Percentiles rank a stretch among this genome's conserved stretches.
Conservation (phyloP, 495 filamentous ascomycete species). For the Pseudomonodictys pantanalensis region DNA sequence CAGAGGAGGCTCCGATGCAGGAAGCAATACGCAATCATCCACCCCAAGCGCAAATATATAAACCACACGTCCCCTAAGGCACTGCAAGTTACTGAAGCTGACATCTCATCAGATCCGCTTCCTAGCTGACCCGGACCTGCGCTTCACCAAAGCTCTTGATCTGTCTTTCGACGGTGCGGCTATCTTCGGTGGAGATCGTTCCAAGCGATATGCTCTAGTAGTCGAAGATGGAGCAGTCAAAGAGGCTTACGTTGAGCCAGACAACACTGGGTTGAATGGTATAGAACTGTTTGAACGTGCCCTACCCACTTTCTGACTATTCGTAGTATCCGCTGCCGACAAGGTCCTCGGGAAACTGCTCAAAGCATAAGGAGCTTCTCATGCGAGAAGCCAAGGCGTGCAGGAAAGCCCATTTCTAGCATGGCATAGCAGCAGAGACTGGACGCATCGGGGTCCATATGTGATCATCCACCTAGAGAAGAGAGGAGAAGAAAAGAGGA, state of each 20-base stretch:
- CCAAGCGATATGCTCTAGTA: conserved; percentile 81
- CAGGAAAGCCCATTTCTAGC: too few relatives aligned
- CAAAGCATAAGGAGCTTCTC: background rate
- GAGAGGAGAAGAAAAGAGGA: too few relatives aligned
- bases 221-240: conserved; percentile 45
- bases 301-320: background rate
- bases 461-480: too few relatives aligned
- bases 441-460: too few relatives aligned
- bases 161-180: conserved; percentile 75
- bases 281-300: conserved; percentile 1
- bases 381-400: too few relatives aligned
- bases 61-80: too few relatives aligned
- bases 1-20: too few relatives aligned
- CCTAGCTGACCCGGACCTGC: conserved; percentile 79
- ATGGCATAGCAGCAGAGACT: too few relatives aligned
- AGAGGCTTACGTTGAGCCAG: conserved; percentile 67
- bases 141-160: conserved; percentile 82
- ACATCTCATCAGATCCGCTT: conserved; percentile 66
- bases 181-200: conserved; percentile 81
- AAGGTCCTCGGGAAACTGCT: conserved; percentile 12
- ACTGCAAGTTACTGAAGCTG: background rate
- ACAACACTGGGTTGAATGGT: conserved; percentile 89
- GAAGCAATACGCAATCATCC: too few relatives aligned
- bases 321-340: conserved; percentile 17
- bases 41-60: too few relatives aligned